Base-by-base conservation (phyloP, 345 rosid species). In the Hibiscus syriacus region DNA sequence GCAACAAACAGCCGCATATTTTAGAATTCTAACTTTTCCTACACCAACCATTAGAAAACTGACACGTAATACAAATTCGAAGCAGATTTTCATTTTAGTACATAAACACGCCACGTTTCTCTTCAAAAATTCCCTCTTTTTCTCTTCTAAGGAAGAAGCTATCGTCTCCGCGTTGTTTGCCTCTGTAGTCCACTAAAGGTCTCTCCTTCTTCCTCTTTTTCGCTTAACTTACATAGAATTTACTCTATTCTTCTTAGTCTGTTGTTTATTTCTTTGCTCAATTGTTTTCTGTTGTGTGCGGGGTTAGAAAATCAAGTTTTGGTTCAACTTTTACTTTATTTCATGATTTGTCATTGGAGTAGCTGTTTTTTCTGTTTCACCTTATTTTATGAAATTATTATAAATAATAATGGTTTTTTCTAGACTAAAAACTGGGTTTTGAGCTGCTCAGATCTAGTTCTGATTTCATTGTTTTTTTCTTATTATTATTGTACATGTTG, bases 151-250 rank as follows among this genome's bases (percentile, higher is more conserved):
- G n/a, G n/a, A n/a, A n/a, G 38, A 34, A 34, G 38, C 36, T 23
- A 7, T 26, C 54, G 1, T 43, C 68, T 46, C 53, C 1, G 38
- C 55, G 4, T 46, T n/a, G n/a, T n/a, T n/a, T 29, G 55, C 43
- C 69, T 65, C 69, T 17, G 43, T 43, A 17, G 7, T 48, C 57
- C 12, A 11, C 69, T 10, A 63, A 65, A 65, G 57, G 69, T 65
- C 17, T 29, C 41, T n/a, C 56, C 10, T 12, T 17, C 13, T 46
- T 11, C 5, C 26, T 22, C 48, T 43, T 1, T 9, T 46, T 45
- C 2, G 7, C 14, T 27, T 9, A 17, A 16, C 26, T 64, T 43
- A 5, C 26, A 9, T 34, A 2, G 9, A 16, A 3, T 45, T 27
- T 64, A 2, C 0, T 43, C n/a, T 17, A 8, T 29, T 48, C 2